Evolutionary conservation across 2,329 filamentous ascomycete genomes (phyloP), one percentile per base, ranked within the genome.

Genomic region (Tolypocladium ovalisporum): DNA sequence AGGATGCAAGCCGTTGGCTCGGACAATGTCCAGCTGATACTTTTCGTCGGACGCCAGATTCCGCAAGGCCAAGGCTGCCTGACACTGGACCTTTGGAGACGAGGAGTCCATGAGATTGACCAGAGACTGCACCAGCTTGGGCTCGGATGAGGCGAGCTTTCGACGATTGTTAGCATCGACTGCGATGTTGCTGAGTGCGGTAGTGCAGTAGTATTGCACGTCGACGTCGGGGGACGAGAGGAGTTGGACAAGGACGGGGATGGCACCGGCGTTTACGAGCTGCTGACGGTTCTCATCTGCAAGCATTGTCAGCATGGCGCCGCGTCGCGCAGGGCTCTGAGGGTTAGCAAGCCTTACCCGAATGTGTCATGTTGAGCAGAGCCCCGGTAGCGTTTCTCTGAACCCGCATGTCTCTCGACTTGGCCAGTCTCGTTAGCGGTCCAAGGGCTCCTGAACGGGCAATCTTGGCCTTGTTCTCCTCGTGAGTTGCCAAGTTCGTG

Each of bases 391-490:
- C 94, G 73, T 99, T 99, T 63, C 94, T 84, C 76, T 99, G 94
- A 53, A 99, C 94, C 57, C 94, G 86, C 94, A 97, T 97, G 68
- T 99, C 94, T 73, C 95, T 93, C 27, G 94, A 97, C 74, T 96
- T 97, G 61, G 94, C 94, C 58, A 99, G 78, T 62, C 89, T 84
- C 52, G 94, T 99, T 64, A 99, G 77, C 10, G 94, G 94, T 9
- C 88, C 90, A 57, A 99, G 80, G 56, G 94, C 94, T 58, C 94
- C 94, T 4, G 94, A 99, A 60, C 90, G 85, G 64, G 94, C 94
- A 71, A 99, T 99, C 76, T 96, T 97, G 58, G 94, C 92, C 77
- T 99, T 99, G 77, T 99, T 99, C 66, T 97, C 94, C 75, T 99
- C 94, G 68, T 99, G 94, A 3, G 94, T 99, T 56, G 94, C 94